Evolutionary conservation across 2,329 filamentous ascomycete species (phyloP).

Genomic region (Cytospora paraplurivora): DNA sequence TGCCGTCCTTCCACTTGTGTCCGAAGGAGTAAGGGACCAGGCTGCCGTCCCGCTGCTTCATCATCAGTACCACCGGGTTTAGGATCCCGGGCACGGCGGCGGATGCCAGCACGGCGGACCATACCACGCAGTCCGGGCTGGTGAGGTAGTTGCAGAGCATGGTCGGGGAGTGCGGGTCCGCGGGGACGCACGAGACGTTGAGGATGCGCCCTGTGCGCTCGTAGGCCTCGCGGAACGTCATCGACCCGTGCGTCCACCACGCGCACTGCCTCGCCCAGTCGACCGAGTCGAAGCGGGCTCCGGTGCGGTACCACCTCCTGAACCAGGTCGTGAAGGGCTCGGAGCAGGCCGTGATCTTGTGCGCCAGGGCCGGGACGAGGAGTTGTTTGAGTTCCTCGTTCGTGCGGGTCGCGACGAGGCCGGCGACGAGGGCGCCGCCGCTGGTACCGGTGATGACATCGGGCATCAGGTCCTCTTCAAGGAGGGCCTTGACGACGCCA

Average conservation of each 20-base stretch:
- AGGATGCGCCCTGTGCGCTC: slow-evolving; percentile 90
- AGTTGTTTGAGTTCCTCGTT: slow-evolving; percentile 86
- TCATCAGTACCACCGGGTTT: slow-evolving; percentile 91
- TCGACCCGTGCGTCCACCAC: slow-evolving; percentile 90
- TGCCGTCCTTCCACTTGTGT: slow-evolving; percentile 99
- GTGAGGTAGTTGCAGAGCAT: slow-evolving; percentile 96
- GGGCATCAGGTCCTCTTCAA: slow-evolving; percentile 83
- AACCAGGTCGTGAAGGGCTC: slow-evolving; percentile 78
- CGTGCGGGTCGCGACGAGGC: slow-evolving; percentile 82
- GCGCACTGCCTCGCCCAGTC: slow-evolving; percentile 84
- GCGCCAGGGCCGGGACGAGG: slow-evolving; percentile 82
- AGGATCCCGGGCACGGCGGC: slow-evolving; percentile 95
- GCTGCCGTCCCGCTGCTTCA: slow-evolving; percentile 77
- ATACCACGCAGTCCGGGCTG: slow-evolving; percentile 94
- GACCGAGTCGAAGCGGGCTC: slow-evolving; percentile 89
- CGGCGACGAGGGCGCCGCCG: slow-evolving; percentile 87
- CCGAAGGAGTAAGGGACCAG: slow-evolving; percentile 92
- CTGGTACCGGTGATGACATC: slow-evolving; percentile 97
- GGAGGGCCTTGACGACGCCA: slow-evolving; percentile 83
- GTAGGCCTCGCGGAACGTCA: slow-evolving; percentile 95
- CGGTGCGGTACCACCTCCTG: slow-evolving; percentile 85
- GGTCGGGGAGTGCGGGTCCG: slow-evolving; percentile 88
- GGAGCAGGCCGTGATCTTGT: slow-evolving; percentile 81
- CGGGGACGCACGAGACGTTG: slow-evolving; percentile 94
- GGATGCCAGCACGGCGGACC: slow-evolving; percentile 93